A percentile compares a stretch with the other conserved stretches of the same genome.
Evolutionary conservation across 2,329 filamentous ascomycete species (phyloP).

Genomic region (Drechslerella coelobrocha): DNA sequence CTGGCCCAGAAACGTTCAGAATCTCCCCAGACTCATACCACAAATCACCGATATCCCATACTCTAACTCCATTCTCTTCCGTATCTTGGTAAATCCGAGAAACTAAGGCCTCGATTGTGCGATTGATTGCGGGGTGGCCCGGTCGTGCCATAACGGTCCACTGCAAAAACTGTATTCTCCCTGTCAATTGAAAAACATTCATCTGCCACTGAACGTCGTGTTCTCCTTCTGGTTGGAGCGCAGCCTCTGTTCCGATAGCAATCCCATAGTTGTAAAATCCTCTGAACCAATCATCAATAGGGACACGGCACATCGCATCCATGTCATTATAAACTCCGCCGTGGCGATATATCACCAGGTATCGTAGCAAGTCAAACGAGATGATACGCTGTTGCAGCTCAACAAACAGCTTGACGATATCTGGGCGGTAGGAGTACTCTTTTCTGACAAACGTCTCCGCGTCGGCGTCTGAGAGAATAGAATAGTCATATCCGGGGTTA

Average conservation of each 20-base stretch:
- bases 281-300: conserved; percentile 25
- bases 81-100: conserved; percentile 12
- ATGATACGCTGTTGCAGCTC: conserved; percentile 29
- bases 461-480: conserved; percentile 16
- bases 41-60: conserved; percentile 20
- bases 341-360: conserved; percentile 25
- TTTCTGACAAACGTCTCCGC: conserved; percentile 19
- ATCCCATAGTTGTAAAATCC: conserved; percentile 17
- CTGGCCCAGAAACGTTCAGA: conserved; percentile 18
- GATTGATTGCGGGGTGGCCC: conserved; percentile 9
- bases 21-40: conserved; percentile 25
- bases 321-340: conserved; percentile 39
- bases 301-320: conserved; percentile 17
- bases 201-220: conserved; percentile 8
- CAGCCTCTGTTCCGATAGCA: conserved; percentile 11
- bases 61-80: not conserved
- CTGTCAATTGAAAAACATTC: conserved; percentile 10
- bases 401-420: conserved; percentile 28
- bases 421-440: conserved; percentile 24
- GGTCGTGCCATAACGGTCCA: conserved; percentile 29
- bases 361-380: conserved; percentile 29
- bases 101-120: conserved; percentile 26
- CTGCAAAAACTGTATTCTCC: conserved; percentile 24
- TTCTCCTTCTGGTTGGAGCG: not conserved
- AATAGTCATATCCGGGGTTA: conserved; percentile 15